These are phyloP conservation scores for Tetrapisispora iriomotensis DNA, from an alignment of 805 yeast species.

Conservation along the genomic window DNA sequence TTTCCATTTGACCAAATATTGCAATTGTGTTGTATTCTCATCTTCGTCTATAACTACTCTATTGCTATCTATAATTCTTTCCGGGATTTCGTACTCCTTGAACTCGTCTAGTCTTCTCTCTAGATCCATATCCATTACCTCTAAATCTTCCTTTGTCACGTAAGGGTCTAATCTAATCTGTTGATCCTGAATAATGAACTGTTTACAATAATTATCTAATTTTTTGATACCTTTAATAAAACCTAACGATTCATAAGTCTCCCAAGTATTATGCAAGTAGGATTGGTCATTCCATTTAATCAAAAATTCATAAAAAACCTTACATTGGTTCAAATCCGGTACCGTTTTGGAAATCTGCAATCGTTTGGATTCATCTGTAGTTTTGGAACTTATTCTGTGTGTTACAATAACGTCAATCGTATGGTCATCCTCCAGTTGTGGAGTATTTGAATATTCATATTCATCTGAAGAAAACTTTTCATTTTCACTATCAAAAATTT, in stretches of 20 bases:
- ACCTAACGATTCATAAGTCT: slow-evolving; percentile 46
- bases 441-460: slow-evolving; percentile 21
- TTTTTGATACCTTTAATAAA: slow-evolving; percentile 65
- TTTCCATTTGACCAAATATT: slow-evolving; percentile 88
- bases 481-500: slow-evolving; percentile 17
- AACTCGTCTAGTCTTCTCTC: slow-evolving; percentile 77
- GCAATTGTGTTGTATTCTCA: slow-evolving; percentile 54
- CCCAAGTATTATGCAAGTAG: slow-evolving; percentile 95
- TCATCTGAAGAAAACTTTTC: slow-evolving; percentile 11
- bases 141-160: slow-evolving; percentile 85
- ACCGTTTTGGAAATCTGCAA: slow-evolving; percentile 25
- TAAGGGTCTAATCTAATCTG: slow-evolving; percentile 68
- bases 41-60: slow-evolving; percentile 39
- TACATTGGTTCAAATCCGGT: slow-evolving; percentile 42
- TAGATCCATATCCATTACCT: slow-evolving; percentile 81
- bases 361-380: slow-evolving; percentile 8
- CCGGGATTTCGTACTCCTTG: slow-evolving; percentile 75
- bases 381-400: slow-evolving; percentile 18
- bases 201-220: slow-evolving; percentile 85
- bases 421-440: slow-evolving; percentile 30
- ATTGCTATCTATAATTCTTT: slow-evolving; percentile 79
- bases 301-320: slow-evolving; percentile 47
- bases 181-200: slow-evolving; percentile 58
- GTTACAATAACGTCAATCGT: slow-evolving; percentile 22
- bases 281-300: slow-evolving; percentile 84